These are phyloP conservation scores for Termitomyces sp. DNA, from an alignment of 768 basidiomycete species.

Conservation along the genomic window DNA sequence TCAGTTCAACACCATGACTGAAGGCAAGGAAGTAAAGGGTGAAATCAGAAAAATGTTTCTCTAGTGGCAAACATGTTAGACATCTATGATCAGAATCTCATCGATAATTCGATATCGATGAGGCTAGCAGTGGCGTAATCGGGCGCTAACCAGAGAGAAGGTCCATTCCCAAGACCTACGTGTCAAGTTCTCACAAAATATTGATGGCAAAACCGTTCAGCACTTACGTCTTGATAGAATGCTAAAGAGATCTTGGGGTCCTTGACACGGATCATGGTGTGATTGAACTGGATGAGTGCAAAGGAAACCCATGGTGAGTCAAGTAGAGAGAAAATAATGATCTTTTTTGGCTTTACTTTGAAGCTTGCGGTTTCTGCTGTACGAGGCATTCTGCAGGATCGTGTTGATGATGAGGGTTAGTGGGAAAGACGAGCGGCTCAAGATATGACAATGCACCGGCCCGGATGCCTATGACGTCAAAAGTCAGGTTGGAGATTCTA, in stretches of 20 bases:
- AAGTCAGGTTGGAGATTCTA: background rate
- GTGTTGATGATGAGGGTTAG: slow-evolving; percentile 11
- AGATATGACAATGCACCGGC: background rate
- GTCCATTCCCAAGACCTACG: slow-evolving; percentile 71
- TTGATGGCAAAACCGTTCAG: background rate
- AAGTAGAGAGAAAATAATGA: background rate
- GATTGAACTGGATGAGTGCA: slow-evolving; percentile 56
- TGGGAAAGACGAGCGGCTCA: background rate
- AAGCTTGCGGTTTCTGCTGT: slow-evolving; percentile 62
- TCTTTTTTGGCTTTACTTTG: slow-evolving; percentile 9
- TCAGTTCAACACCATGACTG: slow-evolving; percentile 52
- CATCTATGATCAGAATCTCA: background rate
- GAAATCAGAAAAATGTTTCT: slow-evolving; percentile 54
- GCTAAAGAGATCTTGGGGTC: slow-evolving; percentile 77
- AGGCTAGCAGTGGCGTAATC: background rate
- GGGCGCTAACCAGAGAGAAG: slow-evolving; percentile 47
- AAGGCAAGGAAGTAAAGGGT: slow-evolving; percentile 87
- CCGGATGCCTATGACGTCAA: slow-evolving; percentile 3
- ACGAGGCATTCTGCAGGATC: slow-evolving; percentile 50
- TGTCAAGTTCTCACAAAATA: too few species aligned
- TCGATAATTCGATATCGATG: slow-evolving; percentile 5
- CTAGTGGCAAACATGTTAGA: slow-evolving; percentile 25
- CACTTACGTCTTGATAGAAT: slow-evolving; percentile 72
- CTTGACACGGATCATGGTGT: slow-evolving; percentile 87
- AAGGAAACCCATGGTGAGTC: background rate